These are phyloP conservation scores for Odontarrhena argentea DNA, from an alignment of 345 rosid genomes.

Conservation along the genomic window DNA sequence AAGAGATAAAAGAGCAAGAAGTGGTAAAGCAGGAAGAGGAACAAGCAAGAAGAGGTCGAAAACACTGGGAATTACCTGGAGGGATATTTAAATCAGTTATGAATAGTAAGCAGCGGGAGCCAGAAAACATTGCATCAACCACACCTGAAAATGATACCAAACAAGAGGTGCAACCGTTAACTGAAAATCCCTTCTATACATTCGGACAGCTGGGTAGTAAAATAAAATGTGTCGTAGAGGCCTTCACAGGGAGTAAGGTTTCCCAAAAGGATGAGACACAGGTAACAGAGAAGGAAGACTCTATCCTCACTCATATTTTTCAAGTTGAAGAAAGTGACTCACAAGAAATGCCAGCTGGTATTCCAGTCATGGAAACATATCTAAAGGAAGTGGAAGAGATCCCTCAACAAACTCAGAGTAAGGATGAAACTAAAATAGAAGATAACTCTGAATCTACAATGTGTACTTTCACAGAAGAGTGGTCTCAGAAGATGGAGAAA, in stretches of 20 bases:
- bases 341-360: constrained; percentile 32
- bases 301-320: constrained; percentile 38
- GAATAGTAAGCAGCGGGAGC: constrained; percentile 39
- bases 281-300: constrained; percentile 37
- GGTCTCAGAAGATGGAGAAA: constrained; percentile 23
- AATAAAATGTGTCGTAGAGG: constrained; percentile 42
- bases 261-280: constrained; percentile 42
- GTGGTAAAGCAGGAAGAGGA: constrained; percentile 43
- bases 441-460: constrained; percentile 33
- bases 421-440: constrained; percentile 16
- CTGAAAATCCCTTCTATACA: constrained; percentile 40
- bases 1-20: constrained; percentile 44
- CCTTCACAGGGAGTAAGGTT: constrained; percentile 41
- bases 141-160: constrained; percentile 40
- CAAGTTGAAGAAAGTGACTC: constrained; percentile 44
- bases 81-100: constrained; percentile 37
- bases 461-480: constrained; percentile 25
- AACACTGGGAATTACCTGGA: constrained; percentile 44
- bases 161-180: constrained; percentile 39
- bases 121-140: constrained; percentile 40
- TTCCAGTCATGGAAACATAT: constrained; percentile 37
- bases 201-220: constrained; percentile 44
- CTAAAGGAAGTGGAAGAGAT: constrained; percentile 44
- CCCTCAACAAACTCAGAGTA: constrained; percentile 41
- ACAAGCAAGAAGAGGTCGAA: constrained; percentile 41